Conservation (phyloP, 495 filamentous ascomycete species). For the Penicillium arizonense region DNA sequence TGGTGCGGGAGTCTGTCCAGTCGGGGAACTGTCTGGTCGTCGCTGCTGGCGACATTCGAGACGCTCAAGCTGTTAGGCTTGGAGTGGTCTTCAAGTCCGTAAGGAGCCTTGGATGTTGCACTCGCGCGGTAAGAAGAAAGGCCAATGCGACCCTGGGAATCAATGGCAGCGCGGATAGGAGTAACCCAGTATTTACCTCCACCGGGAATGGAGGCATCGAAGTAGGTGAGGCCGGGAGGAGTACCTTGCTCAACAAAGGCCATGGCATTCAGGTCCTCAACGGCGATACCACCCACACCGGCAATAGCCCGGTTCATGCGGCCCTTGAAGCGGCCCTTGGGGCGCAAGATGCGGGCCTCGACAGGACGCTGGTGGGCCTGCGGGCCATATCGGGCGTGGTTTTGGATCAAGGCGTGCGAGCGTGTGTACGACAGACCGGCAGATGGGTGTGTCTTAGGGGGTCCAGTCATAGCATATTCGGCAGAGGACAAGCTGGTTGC, state of each 20-base stretch:
- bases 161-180: slow-evolving; percentile 53
- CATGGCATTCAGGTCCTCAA: slow-evolving; percentile 44
- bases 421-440: slow-evolving; percentile 85
- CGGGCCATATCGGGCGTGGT: slow-evolving; percentile 83
- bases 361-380: slow-evolving; percentile 61
- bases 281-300: slow-evolving; percentile 51
- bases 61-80: slow-evolving; percentile 24
- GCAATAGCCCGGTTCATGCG: slow-evolving; percentile 36
- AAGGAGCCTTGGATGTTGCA: slow-evolving; percentile 46
- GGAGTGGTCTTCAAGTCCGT: slow-evolving; percentile 41
- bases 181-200: slow-evolving; percentile 67
- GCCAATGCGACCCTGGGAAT: slow-evolving; percentile 57
- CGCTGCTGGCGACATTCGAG: slow-evolving; percentile 23
- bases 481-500: slow-evolving; percentile 35
- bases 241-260: slow-evolving; percentile 32
- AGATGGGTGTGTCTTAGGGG: slow-evolving; percentile 86
- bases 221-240: slow-evolving; percentile 38
- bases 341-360: slow-evolving; percentile 63
- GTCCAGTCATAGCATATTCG: slow-evolving; percentile 58
- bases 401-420: slow-evolving; percentile 63
- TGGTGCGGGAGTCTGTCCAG: slow-evolving; percentile 26
- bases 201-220: slow-evolving; percentile 61
- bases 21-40: slow-evolving; percentile 29
- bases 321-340: slow-evolving; percentile 40
- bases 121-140: slow-evolving; percentile 48